Base-by-base conservation (phyloP, 768 basidiomycete genomes). In the Thelephora ganbajun region DNA sequence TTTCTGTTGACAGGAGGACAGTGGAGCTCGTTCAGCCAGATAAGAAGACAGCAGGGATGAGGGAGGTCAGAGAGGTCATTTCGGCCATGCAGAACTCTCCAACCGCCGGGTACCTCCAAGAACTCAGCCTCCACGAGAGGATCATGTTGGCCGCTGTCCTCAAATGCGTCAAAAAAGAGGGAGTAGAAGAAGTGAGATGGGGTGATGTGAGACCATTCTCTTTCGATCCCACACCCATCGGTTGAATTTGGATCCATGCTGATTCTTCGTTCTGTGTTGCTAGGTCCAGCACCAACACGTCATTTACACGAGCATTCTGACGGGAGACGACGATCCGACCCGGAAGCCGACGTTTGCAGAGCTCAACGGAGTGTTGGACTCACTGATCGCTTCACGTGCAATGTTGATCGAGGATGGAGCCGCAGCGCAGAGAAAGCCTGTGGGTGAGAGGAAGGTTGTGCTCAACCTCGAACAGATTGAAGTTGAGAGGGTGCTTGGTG, bases 31-130 rank as follows among this genome's bases (percentile, higher is more conserved):
- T 82, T 5, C 73, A 75, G 50, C 59, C 69, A 26, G 62, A 63
- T 1, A 63, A 64, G 46, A 62, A 65, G 51, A 67, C 77, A 0
- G 89, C 84, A 11, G 70, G 73, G 19, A 75, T 76, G 0, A 73
- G 72, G 16, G 86, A 94, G 48, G 79, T 94, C 54, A 76, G 72
- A 55, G 74, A 79, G 44, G 89, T 94, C 7, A 78, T 91, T 46
- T 76, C 77, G 54, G 76, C 75, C 35, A 85, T 94, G 82, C 90
- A 93, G 57, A 89, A 87, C 54, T 92, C 85, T 54, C 92, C 92
- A 2, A 89, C 83, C 0, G 84, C 88, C 3, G 80, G 80, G 12
- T 96, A 82, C 58, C 63, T 97, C 20, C 74, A 75, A 42, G 80
- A 85, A 33, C 82, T 89, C 55, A 85, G 85, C 63, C 72, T 90